A percentile compares a stretch with the other conserved stretches of the same genome.
phyloP scores from a whole-genome alignment of 805 yeast genomes.

The Lipomyces chichibuensis region DNA sequence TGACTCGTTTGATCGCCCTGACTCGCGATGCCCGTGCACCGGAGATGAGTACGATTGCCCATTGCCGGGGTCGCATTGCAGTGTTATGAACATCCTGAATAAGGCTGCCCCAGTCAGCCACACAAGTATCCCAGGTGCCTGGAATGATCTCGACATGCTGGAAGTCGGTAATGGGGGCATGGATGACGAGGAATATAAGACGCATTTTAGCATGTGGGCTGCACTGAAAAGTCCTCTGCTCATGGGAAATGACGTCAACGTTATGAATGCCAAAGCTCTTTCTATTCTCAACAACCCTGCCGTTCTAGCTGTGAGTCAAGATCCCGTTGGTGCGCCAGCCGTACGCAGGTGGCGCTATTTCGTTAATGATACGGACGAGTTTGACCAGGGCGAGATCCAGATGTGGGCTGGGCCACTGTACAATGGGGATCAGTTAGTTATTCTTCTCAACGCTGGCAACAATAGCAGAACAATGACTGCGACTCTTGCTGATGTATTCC shows the following conservation, averaged over 20 bases:
- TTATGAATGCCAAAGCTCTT: conserved; percentile 36
- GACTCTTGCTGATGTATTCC: background rate
- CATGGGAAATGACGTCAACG: conserved; percentile 41
- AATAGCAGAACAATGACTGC: background rate
- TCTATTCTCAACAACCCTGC: conserved; percentile 31
- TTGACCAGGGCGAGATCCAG: background rate
- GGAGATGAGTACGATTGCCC: background rate
- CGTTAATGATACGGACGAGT: conserved; percentile 15
- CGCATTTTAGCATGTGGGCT: conserved; percentile 45
- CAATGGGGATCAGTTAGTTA: background rate
- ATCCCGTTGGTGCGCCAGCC: conserved; percentile 37
- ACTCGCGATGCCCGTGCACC: background rate
- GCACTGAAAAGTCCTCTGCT: conserved; percentile 43
- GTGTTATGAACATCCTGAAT: background rate
- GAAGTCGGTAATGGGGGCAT: conserved; percentile 44
- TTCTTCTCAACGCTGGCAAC: background rate
- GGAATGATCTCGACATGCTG: conserved; percentile 43
- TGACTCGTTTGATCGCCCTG: background rate
- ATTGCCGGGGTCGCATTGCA: background rate
- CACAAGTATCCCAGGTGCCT: conserved; percentile 36
- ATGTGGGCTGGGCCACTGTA: conserved; percentile 1
- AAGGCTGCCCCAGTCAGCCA: background rate
- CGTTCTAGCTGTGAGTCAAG: conserved; percentile 41
- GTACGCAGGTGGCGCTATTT: background rate
- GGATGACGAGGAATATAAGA: conserved; percentile 40